A percentile compares a stretch with the other conserved stretches of the same genome.
Conservation (phyloP, 305 asterid species). For the Rubia tinctorum region DNA sequence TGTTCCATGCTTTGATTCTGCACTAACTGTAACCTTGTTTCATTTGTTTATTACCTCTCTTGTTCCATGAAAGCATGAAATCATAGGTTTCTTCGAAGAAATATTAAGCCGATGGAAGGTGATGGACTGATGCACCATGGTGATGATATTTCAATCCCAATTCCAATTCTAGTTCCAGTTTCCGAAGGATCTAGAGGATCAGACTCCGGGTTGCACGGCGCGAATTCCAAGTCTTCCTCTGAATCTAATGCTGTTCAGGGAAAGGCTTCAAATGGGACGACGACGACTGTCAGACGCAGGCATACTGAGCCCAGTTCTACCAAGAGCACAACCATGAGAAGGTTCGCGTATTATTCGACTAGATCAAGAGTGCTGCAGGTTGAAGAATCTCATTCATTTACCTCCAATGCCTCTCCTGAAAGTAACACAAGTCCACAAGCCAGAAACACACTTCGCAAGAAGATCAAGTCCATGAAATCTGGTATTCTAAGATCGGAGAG, state of each 20-base stretch:
- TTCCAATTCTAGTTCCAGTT: background rate
- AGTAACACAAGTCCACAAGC: background rate
- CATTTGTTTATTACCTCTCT: no score
- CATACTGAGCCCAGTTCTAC: slow-evolving; percentile 1
- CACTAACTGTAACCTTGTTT: background rate
- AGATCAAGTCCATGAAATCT: slow-evolving; percentile 1
- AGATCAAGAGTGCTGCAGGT: slow-evolving; percentile 7
- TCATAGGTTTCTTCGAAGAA: no score
- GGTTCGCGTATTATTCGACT: background rate
- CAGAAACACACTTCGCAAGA: background rate
- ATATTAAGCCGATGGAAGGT: slow-evolving; percentile 13
- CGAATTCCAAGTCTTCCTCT: background rate
- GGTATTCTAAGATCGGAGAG: background rate
- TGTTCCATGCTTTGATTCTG: background rate
- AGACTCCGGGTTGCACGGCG: background rate
- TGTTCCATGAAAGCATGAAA: background rate
- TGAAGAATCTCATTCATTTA: background rate
- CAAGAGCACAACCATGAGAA: background rate
- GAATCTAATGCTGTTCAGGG: no score
- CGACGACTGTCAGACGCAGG: slow-evolving; percentile 12
- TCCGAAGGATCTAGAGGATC: background rate
- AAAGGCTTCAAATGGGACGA: background rate
- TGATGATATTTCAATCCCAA: slow-evolving; percentile 15
- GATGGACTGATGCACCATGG: background rate
- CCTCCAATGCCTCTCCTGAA: background rate